Evolutionary conservation across 164 flowering plant species (phyloP), one percentile per base, ranked within the genome.

Genomic region (Tetracentron sinense): DNA sequence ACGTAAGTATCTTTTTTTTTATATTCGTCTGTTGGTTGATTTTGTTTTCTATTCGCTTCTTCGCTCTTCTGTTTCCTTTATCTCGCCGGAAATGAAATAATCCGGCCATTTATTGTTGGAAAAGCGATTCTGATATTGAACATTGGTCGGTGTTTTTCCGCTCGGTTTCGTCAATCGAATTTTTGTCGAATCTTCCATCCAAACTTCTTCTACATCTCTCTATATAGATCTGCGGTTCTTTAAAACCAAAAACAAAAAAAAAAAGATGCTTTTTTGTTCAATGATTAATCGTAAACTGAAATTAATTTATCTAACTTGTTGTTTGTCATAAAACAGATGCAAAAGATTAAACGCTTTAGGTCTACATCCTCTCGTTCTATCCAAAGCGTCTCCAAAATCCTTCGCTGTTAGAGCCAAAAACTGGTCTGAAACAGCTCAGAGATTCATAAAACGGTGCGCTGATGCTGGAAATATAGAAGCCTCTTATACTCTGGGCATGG

Each of bases 401-500:
- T 68, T 90, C 5, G 78, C 84, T 0, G 74, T 85, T 15, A 79
- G 55, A 60, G 75, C 89, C 0, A 51, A 65, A 7, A 80, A 65
- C 60, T 93, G 96, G 96, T 83, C 85, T 2, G 94, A 88, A n/a
- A 75, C 81, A 1, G 81, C 94, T 72, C 93, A 88, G 66, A 76
- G 84, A 0, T 92, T 90, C 62, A 69, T 92, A 11, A 79, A 81
- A 65, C 82, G 17, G 14, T 90, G 96, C 56, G 85, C 84, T 7
- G 74, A 69, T 55, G 78, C 96, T 54, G 98, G 98, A 33, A 93
- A 81, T 67, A 55, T 71, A 21, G 96, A 93, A 48, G 98, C 98
- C 26, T 79, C 71, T 31, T 90, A 78, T 62, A 76, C 76, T 23
- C 93, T 93, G 12, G 98, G 98, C 67, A 90, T 90, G 96, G 96